Conservation (phyloP, 345 rosid genomes). For the Citrus medica region DNA sequence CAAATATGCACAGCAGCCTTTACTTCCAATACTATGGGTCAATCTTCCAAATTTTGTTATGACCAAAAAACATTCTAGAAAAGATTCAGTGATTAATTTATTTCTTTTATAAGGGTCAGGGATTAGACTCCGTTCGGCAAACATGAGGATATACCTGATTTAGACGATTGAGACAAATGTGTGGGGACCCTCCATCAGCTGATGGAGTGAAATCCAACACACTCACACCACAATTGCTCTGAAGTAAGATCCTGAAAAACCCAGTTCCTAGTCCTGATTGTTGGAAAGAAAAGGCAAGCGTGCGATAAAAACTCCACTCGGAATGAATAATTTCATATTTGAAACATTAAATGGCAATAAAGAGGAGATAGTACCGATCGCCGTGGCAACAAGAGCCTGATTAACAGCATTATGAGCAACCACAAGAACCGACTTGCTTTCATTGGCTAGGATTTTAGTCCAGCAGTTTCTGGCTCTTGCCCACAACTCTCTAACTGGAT, state of each 20-base stretch:
- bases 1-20: background rate
- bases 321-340: background rate
- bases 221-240: constrained; percentile 94
- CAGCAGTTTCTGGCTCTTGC: constrained; percentile 72
- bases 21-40: background rate
- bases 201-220: constrained; percentile 76
- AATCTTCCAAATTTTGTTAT: background rate
- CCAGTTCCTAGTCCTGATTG: constrained; percentile 69
- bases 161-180: constrained; percentile 76
- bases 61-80: background rate
- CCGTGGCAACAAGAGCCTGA: constrained; percentile 88
- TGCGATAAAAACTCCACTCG: background rate
- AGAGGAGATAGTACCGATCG: constrained; percentile 53
- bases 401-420: constrained; percentile 98
- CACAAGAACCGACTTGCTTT: constrained; percentile 80
- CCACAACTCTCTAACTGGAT: constrained; percentile 91
- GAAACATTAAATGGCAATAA: background rate
- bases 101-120: background rate
- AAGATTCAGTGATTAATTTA: background rate
- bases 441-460: constrained; percentile 64
- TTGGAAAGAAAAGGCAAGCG: constrained; percentile 2
- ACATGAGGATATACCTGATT: constrained; percentile 56
- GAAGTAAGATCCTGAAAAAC: constrained; percentile 82
- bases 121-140: background rate
- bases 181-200: constrained; percentile 66